phyloP scores from a whole-genome alignment of 352 stramenopile species.

The Pythium brassicae region DNA sequence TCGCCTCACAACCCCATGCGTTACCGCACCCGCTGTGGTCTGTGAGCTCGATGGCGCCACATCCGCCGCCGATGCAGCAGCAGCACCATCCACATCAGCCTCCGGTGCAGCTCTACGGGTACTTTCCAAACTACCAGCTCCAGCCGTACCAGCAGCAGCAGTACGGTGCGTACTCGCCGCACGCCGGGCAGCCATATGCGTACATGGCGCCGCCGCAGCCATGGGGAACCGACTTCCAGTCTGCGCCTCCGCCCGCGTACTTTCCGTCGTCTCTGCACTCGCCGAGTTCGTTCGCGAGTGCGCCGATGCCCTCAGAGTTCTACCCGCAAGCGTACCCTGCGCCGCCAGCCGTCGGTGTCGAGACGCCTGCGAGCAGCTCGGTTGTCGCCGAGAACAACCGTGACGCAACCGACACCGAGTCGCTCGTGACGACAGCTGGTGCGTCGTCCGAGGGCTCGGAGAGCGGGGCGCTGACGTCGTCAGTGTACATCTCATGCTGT shows the following conservation, averaged over 20 bases:
- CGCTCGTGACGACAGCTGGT: neutral
- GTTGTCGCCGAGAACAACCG: neutral
- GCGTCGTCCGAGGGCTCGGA: slow-evolving; percentile 8
- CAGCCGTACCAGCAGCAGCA: slow-evolving; percentile 18
- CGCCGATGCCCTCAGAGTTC: neutral
- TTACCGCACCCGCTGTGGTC: neutral
- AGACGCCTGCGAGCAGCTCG: neutral
- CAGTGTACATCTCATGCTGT: slow-evolving; percentile 45
- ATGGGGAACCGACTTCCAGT: neutral
- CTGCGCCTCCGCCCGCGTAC: slow-evolving; percentile 1
- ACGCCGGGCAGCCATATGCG: neutral
- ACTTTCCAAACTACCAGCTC: no score
- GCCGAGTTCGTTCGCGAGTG: neutral
- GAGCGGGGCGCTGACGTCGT: slow-evolving; percentile 7
- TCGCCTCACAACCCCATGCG: neutral
- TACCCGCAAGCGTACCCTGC: slow-evolving; percentile 2
- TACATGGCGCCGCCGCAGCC: neutral
- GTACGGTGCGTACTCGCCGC: neutral
- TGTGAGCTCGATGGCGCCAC: neutral
- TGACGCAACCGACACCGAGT: slow-evolving; percentile 4
- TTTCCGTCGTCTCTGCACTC: neutral
- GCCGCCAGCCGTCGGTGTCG: neutral
- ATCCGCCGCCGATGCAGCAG: slow-evolving; percentile 2
- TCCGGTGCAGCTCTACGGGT: neutral
- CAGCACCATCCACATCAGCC: slow-evolving; percentile 10